A percentile compares a stretch with the other conserved stretches of the same genome.
Evolutionary conservation across 345 rosid genomes (phyloP).

Genomic region (Eucalyptus grandis): DNA sequence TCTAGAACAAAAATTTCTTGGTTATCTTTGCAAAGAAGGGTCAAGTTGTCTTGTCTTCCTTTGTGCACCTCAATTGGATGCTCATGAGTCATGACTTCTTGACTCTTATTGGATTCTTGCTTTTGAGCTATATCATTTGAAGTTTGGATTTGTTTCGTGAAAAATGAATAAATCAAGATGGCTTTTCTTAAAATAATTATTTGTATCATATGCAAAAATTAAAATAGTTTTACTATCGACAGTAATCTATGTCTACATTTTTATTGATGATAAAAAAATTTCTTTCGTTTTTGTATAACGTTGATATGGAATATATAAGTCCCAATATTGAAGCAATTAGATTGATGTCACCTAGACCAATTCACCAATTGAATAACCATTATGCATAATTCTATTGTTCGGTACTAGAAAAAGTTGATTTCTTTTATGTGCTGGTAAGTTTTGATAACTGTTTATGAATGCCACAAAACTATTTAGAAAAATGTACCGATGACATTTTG

Average conservation of each 20-base stretch:
- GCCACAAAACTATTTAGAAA: neutral
- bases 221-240: neutral
- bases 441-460: neutral
- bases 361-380: neutral
- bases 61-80: neutral
- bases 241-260: neutral
- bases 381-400: neutral
- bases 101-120: neutral
- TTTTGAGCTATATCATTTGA: neutral
- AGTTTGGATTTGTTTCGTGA: neutral
- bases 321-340: neutral
- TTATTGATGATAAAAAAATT: neutral
- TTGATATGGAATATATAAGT: neutral
- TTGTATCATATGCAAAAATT: neutral
- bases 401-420: neutral
- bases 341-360: neutral
- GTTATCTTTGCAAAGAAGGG: neutral
- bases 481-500: neutral
- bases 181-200: neutral
- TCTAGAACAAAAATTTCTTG: neutral
- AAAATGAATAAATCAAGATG: neutral
- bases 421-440: neutral
- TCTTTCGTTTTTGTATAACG: neutral
- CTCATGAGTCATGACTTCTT: neutral
- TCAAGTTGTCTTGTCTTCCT: neutral